phyloP scores from a whole-genome alignment of 441 rosid species.

The Erysimum cheiri region DNA sequence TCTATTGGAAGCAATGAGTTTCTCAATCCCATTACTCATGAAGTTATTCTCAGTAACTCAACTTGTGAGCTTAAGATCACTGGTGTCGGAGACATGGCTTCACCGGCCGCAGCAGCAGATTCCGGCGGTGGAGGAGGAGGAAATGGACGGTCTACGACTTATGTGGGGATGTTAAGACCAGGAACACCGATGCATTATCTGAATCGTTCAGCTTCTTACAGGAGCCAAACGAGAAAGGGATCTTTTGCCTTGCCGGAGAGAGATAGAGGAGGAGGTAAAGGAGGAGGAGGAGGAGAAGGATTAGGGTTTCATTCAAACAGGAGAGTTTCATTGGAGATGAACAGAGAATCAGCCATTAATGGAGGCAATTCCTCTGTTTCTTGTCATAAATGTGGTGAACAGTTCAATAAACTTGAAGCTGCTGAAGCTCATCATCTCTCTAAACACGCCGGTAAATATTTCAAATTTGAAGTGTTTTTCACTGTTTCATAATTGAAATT shows the following conservation, averaged over 20 bases:
- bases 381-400: conserved; percentile 97
- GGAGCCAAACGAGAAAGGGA: conserved; percentile 49
- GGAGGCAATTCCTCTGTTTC: conserved; percentile 60
- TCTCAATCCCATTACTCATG: conserved; percentile 93
- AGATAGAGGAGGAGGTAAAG: conserved; percentile 48
- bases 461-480: not conserved
- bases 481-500: not conserved
- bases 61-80: conserved; percentile 95
- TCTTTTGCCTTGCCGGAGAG: conserved; percentile 54
- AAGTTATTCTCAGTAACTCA: conserved; percentile 87
- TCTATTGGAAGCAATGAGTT: conserved; percentile 99
- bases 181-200: conserved; percentile 94
- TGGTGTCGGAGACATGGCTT: conserved; percentile 70
- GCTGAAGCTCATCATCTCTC: conserved; percentile 96
- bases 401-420: conserved; percentile 84
- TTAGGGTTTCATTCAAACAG: conserved; percentile 51
- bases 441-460: conserved; percentile 82
- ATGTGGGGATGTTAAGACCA: conserved; percentile 84
- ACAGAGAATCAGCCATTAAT: conserved; percentile 53
- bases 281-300: conserved; percentile 42
- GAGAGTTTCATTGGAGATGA: conserved; percentile 61
- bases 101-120: conserved; percentile 39
- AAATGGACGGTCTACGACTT: conserved; percentile 55
- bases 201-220: conserved; percentile 62
- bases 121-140: conserved; percentile 40